Evolutionary conservation across 1,139 yeast species (phyloP).

Genomic region (Taphrina confusa): DNA sequence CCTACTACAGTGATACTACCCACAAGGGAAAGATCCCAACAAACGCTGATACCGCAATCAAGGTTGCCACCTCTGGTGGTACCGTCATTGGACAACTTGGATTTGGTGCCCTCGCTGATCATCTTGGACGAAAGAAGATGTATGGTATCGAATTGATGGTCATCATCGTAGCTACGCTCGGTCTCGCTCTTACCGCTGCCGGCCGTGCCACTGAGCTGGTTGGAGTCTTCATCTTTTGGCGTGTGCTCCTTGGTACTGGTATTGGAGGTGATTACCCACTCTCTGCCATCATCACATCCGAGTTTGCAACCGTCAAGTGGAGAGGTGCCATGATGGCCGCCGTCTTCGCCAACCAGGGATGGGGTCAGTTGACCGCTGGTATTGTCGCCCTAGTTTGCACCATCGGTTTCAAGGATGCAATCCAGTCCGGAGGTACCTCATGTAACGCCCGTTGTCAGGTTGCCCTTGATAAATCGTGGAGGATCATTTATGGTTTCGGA

Average conservation of each 20-base stretch:
- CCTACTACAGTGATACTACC: constrained; percentile 50
- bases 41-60: constrained; percentile 70
- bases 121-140: constrained; percentile 78
- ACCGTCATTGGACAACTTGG: constrained; percentile 85
- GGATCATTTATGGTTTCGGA: constrained; percentile 82
- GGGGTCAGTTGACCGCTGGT: constrained; percentile 89
- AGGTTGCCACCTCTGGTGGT: constrained; percentile 89
- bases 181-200: constrained; percentile 67
- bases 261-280: constrained; percentile 99
- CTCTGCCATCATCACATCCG: constrained; percentile 88
- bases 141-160: constrained; percentile 82
- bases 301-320: constrained; percentile 87
- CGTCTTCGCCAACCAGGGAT: constrained; percentile 88
- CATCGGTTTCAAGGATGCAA: constrained; percentile 66
- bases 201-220: constrained; percentile 71
- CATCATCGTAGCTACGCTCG: constrained; percentile 73
- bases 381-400: constrained; percentile 70
- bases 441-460: constrained; percentile 66
- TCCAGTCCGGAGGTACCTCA: constrained; percentile 54
- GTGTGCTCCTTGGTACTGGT: constrained; percentile 91
- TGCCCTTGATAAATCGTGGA: constrained; percentile 93
- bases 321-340: constrained; percentile 97
- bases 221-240: constrained; percentile 70
- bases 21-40: constrained; percentile 56
- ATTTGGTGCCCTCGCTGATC: constrained; percentile 78